Evolutionary conservation across 345 rosid species (phyloP), one percentile per base, ranked within the genome.

Genomic region (Pseudoturritis turrita): DNA sequence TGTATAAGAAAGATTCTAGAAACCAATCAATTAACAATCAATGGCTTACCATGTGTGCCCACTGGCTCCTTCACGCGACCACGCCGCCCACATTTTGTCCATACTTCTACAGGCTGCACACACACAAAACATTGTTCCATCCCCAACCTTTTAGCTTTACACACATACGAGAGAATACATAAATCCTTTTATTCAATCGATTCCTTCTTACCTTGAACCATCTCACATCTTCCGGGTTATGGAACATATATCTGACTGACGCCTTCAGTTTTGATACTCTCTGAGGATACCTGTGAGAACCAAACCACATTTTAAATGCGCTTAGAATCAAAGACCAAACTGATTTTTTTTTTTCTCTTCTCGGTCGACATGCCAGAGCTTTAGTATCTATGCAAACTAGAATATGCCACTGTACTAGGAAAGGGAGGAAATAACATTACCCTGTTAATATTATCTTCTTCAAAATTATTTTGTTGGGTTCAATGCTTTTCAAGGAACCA

Each of bases 41-140:
- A 43, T 54, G 23, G 33, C 85, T 64, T 88, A 91, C 99, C 96
- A 62, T 95, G 96, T 67, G 97, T 91, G 12, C 97, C 99, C 37
- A 91, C 81, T 68, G 96, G 99, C 79, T 95, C 97, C 90, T 81
- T 95, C 36, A 95, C 76, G 11, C 96, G 93, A 75, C 96, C 97
- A 63, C 96, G 96, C 1, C 85, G 86, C 35, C 96, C 96, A 1
- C 86, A 81, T 74, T 95, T 95, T 6, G 90, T 81, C 87, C 88
- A 89, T 46, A 91, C 96, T 82, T 95, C 97, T 9, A 95, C 93
- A 58, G 96, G 99, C 97, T 94, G 84, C 78, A 84, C 63, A 49
- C 25, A 40, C 51, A 50, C n/a, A n/a, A n/a, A 39, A 52, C 31
- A 54, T 31, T 53, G 40, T 45, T 31, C 13, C 56, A 64, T 25